Evolutionary conservation across 768 basidiomycete species (phyloP).

Genomic region (Solioccasus polychromus): DNA sequence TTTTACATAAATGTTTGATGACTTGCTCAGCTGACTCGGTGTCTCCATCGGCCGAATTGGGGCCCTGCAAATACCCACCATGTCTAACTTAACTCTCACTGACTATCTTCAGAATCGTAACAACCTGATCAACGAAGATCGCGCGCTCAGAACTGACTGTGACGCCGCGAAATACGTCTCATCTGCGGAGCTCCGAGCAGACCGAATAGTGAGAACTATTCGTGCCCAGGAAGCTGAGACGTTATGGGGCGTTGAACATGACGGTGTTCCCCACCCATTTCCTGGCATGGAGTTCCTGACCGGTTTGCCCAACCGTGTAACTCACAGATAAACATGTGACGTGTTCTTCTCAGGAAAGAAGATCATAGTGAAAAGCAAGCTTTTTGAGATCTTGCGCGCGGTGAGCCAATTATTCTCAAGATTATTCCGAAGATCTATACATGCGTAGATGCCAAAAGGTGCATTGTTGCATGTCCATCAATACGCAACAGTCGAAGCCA

Average conservation of each 20-base stretch:
- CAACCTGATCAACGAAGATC: conserved; percentile 40
- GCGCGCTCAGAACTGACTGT: conserved; percentile 48
- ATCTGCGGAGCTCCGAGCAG: conserved; percentile 48
- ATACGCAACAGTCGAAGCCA: conserved; percentile 39
- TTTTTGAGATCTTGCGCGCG: conserved; percentile 40
- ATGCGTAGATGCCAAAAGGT: conserved; percentile 52
- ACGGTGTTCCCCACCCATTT: conserved; percentile 55
- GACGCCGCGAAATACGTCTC: conserved; percentile 26
- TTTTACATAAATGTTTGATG: too few relatives aligned
- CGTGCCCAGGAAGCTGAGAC: conserved; percentile 49
- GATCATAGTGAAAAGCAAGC: conserved; percentile 35
- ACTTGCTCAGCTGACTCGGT: too few relatives aligned
- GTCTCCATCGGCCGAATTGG: background rate
- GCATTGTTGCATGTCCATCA: conserved; percentile 44
- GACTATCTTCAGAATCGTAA: conserved; percentile 17
- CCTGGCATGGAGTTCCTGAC: conserved; percentile 78
- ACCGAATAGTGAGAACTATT: conserved; percentile 51
- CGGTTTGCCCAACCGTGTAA: conserved; percentile 34
- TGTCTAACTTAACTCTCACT: conserved; percentile 4
- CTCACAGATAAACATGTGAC: background rate
- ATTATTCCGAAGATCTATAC: too few relatives aligned
- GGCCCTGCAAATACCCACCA: background rate
- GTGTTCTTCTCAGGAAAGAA: conserved; percentile 24
- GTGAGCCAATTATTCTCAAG: too few relatives aligned
- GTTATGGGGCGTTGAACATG: conserved; percentile 56